Conservation (phyloP, 176 grass and related monocot genomes). For the Cocos nucifera region DNA sequence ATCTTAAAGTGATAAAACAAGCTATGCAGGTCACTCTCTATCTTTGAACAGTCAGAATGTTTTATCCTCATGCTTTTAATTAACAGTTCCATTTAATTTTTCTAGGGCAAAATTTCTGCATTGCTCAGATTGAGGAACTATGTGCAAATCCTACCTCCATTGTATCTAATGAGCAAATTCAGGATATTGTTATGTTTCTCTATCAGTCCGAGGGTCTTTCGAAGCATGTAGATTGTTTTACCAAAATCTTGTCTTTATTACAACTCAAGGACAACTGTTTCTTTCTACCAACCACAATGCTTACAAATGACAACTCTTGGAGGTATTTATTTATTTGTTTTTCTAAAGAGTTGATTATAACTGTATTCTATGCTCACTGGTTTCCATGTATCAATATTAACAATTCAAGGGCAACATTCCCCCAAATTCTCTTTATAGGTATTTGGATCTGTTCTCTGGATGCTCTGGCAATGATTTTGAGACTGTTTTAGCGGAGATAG, state of each 20-base stretch:
- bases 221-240: constrained; percentile 63
- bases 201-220: constrained; percentile 58
- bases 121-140: constrained; percentile 60
- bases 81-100: constrained; percentile 14
- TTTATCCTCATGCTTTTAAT: neutral
- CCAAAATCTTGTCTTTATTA: constrained; percentile 56
- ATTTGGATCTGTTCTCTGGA: constrained; percentile 35
- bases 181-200: constrained; percentile 85
- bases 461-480: constrained; percentile 48
- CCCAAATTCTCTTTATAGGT: constrained; percentile 27
- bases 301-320: constrained; percentile 38
- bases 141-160: constrained; percentile 44
- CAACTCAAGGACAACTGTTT: constrained; percentile 47
- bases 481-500: constrained; percentile 60
- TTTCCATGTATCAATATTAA: no score
- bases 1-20: neutral
- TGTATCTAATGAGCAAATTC: constrained; percentile 59
- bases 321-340: constrained; percentile 20
- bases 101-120: constrained; percentile 63
- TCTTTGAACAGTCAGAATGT: neutral
- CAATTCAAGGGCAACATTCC: no score
- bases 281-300: constrained; percentile 34
- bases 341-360: no score
- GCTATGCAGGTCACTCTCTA: no score
- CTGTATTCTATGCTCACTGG: no score